Conservation (phyloP, 257 asterid species). For the Scutellaria galericulata region DNA sequence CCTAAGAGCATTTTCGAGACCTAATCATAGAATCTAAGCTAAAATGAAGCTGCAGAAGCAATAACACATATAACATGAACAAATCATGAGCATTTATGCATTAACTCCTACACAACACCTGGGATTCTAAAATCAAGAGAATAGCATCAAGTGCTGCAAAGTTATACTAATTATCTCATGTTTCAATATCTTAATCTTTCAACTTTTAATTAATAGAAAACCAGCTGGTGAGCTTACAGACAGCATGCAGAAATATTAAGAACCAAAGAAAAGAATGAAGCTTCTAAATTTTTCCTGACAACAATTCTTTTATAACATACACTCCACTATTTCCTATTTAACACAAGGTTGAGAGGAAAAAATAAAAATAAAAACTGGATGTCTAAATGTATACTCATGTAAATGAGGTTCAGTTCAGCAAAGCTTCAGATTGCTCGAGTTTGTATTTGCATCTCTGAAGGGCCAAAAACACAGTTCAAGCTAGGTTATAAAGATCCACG, state of each 20-base stretch:
- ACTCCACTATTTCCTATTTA: not conserved
- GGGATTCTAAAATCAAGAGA: not conserved
- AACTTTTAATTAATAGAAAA: not conserved
- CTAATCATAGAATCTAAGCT: constrained; percentile 44
- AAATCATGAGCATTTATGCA: not conserved
- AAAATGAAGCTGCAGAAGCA: not conserved
- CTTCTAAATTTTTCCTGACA: not conserved
- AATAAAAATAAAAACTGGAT: too few relatives aligned
- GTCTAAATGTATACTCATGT: too few relatives aligned
- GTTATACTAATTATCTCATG: not conserved
- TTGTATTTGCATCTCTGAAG: too few relatives aligned
- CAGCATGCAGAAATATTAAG: not conserved
- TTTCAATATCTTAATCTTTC: not conserved
- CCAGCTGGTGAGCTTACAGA: constrained; percentile 6
- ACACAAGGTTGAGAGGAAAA: too few relatives aligned
- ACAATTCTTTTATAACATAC: not conserved
- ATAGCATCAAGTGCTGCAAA: not conserved
- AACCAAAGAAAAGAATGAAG: not conserved
- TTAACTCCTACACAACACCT: not conserved
- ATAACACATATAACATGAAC: constrained; percentile 5
- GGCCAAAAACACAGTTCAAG: too few relatives aligned
- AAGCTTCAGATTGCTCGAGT: too few relatives aligned
- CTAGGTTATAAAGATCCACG: too few relatives aligned
- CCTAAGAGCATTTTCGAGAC: constrained; percentile 62
- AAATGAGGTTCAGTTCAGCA: too few relatives aligned